Percentiles rank a stretch among this genome's conserved stretches.
These are phyloP conservation scores for Suillus lakei DNA, from an alignment of 768 basidiomycete species.

Conservation along the genomic window DNA sequence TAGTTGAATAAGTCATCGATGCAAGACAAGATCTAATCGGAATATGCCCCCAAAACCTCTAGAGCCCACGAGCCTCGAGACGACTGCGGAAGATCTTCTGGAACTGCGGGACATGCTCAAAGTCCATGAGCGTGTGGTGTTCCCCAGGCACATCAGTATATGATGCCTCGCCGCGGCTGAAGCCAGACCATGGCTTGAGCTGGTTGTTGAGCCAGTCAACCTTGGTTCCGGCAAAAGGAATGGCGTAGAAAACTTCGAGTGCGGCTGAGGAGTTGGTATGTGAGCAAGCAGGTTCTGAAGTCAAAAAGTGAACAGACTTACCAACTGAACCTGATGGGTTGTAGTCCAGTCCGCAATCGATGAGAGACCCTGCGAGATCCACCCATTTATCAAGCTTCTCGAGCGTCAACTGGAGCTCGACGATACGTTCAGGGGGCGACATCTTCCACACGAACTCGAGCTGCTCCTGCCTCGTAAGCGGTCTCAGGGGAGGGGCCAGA, in stretches of 20 bases:
- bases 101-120: conserved; percentile 35
- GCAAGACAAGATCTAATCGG: neutral
- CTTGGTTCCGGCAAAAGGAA: conserved; percentile 31
- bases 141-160: conserved; percentile 33
- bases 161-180: conserved; percentile 26
- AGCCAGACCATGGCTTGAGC: conserved; percentile 31
- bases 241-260: conserved; percentile 34
- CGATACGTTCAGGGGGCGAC: conserved; percentile 32
- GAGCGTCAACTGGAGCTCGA: conserved; percentile 33
- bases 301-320: conserved; percentile 17
- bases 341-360: conserved; percentile 34
- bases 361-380: conserved; percentile 32
- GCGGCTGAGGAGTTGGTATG: conserved; percentile 17
- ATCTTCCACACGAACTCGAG: conserved; percentile 30
- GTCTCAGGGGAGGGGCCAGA: conserved; percentile 23
- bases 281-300: neutral
- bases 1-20: neutral
- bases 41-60: neutral
- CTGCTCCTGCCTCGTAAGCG: conserved; percentile 27
- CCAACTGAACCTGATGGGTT: conserved; percentile 29
- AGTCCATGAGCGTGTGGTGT: conserved; percentile 36
- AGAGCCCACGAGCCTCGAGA: conserved; percentile 31
- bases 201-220: conserved; percentile 33
- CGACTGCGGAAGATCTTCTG: conserved; percentile 32
- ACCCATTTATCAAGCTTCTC: conserved; percentile 33